phyloP scores from a whole-genome alignment of 805 yeast genomes.

The Lipomyces mesembrius region DNA sequence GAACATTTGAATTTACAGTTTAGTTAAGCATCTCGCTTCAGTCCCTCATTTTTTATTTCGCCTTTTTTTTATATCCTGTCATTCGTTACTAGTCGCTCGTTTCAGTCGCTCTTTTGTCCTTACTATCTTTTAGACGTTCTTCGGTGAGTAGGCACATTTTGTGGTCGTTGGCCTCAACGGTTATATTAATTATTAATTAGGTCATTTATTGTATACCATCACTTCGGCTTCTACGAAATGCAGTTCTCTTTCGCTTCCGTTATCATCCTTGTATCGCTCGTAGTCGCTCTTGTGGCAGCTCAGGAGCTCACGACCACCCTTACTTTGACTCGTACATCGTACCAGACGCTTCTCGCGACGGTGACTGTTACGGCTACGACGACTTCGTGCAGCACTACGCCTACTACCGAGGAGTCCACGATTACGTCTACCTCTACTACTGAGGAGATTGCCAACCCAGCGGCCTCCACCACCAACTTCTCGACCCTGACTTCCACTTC shows the following conservation, averaged over 20 bases:
- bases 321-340: neutral
- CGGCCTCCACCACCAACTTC: neutral
- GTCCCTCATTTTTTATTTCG: neutral
- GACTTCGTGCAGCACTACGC: slow-evolving; percentile 5
- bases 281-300: slow-evolving; percentile 12
- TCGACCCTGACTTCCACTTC: neutral
- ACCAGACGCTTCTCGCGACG: neutral
- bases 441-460: neutral
- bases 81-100: slow-evolving; percentile 3
- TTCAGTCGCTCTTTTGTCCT: slow-evolving; percentile 5
- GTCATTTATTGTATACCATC: neutral
- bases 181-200: neutral
- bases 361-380: slow-evolving; percentile 14
- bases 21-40: neutral
- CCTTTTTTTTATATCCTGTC: neutral
- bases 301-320: slow-evolving; percentile 17
- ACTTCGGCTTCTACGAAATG: slow-evolving; percentile 7
- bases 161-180: neutral
- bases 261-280: slow-evolving; percentile 5
- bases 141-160: neutral
- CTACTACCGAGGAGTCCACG: neutral
- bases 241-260: slow-evolving; percentile 14
- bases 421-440: neutral
- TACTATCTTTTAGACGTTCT: neutral
- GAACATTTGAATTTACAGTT: neutral